phyloP scores from a whole-genome alignment of 805 yeast species.

The Clavispora santaluciae region DNA sequence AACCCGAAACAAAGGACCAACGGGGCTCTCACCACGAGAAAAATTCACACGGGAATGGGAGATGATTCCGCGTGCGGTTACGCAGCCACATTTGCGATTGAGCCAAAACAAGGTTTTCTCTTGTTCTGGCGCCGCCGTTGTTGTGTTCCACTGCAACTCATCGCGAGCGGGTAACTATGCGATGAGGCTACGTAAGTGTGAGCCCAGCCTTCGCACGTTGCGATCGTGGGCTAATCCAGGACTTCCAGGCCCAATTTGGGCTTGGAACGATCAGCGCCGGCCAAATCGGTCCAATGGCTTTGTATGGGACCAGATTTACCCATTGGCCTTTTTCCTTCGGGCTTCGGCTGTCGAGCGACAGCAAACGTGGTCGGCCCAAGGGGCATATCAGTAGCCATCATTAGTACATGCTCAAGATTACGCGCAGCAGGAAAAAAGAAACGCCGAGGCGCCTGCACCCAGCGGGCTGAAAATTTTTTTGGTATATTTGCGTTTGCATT shows the following conservation, averaged over 20 bases:
- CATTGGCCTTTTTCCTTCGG: too few species aligned
- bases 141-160: neutral
- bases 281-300: neutral
- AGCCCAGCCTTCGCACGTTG: constrained; percentile 1
- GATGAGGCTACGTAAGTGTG: constrained; percentile 1
- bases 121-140: too few species aligned
- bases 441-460: constrained; percentile 12
- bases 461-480: constrained; percentile 11
- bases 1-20: neutral
- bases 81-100: too few species aligned
- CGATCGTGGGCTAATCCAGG: neutral
- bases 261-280: too few species aligned
- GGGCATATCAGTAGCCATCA: neutral
- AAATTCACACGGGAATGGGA: too few species aligned
- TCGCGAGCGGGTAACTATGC: constrained; percentile 2
- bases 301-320: too few species aligned
- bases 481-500: constrained; percentile 13
- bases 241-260: too few species aligned
- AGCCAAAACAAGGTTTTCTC: too few species aligned
- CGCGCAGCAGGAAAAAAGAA: constrained; percentile 8
- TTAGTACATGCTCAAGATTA: constrained; percentile 1
- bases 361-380: neutral
- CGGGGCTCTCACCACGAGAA: too few species aligned
- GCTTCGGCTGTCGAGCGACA: too few species aligned
- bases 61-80: too few species aligned